A percentile compares a stretch with the other conserved stretches of the same genome.
phyloP scores from a whole-genome alignment of 176 grass and related monocot genomes.

The Zoysia japonica region DNA sequence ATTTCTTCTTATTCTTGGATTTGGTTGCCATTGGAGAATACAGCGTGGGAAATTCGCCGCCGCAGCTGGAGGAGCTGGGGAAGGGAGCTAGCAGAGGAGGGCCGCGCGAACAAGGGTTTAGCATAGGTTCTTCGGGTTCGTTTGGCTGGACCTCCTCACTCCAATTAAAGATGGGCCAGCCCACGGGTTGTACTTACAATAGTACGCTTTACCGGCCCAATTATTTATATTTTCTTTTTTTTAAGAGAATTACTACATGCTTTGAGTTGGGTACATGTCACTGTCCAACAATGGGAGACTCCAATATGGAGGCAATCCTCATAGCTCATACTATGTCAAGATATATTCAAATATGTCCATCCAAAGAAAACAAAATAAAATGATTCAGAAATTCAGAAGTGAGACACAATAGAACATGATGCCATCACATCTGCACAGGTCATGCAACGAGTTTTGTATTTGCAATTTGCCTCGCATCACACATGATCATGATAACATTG shows the following conservation, averaged over 20 bases:
- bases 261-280: neutral
- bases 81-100: neutral
- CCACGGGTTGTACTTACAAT: too few species aligned
- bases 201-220: neutral
- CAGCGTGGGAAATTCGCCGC: neutral
- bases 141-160: too few species aligned
- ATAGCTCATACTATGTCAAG: neutral
- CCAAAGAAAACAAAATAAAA: neutral
- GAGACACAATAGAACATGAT: neutral
- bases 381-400: neutral
- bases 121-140: too few species aligned
- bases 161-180: too few species aligned
- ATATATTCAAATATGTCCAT: neutral
- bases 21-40: constrained; percentile 38
- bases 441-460: constrained; percentile 21
- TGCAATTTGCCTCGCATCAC: constrained; percentile 14
- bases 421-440: constrained; percentile 34
- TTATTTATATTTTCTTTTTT: neutral
- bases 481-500: neutral
- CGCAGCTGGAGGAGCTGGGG: neutral
- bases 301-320: neutral
- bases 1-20: constrained; percentile 39
- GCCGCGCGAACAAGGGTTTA: too few species aligned
- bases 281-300: neutral
- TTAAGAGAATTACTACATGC: neutral